These are phyloP conservation scores for Daedalea quercina DNA, from an alignment of 768 basidiomycete genomes.

Conservation along the genomic window DNA sequence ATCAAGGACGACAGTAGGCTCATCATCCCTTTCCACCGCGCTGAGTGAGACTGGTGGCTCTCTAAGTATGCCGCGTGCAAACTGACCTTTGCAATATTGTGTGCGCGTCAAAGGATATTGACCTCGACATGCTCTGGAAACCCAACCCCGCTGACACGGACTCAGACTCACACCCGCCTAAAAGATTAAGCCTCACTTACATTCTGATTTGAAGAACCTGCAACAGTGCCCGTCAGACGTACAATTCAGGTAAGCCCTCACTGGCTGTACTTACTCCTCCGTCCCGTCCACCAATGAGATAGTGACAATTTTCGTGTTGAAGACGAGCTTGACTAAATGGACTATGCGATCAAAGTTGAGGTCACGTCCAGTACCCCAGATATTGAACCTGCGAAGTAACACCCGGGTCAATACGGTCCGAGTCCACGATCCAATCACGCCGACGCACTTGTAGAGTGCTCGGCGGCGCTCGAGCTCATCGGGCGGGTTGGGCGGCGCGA, in stretches of 20 bases:
- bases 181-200: slow-evolving; percentile 35
- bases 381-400: slow-evolving; percentile 58
- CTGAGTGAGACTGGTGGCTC: too few species aligned
- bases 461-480: slow-evolving; percentile 78
- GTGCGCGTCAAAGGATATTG: slow-evolving; percentile 78
- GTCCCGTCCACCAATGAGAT: slow-evolving; percentile 81
- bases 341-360: slow-evolving; percentile 91
- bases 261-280: slow-evolving; percentile 54
- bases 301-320: slow-evolving; percentile 79
- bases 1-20: slow-evolving; percentile 84
- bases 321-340: slow-evolving; percentile 89
- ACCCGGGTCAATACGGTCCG: background rate
- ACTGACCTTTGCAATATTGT: slow-evolving; percentile 71
- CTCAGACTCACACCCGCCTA: slow-evolving; percentile 1
- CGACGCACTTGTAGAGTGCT: slow-evolving; percentile 73
- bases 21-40: slow-evolving; percentile 52
- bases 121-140: slow-evolving; percentile 39
- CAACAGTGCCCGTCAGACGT: slow-evolving; percentile 1
- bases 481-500: slow-evolving; percentile 78
- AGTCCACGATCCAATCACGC: background rate
- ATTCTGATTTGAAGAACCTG: slow-evolving; percentile 89
- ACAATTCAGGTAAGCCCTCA: background rate
- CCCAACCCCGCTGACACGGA: slow-evolving; percentile 37
- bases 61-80: too few species aligned
- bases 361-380: slow-evolving; percentile 82